A percentile compares a stretch with the other conserved stretches of the same genome.
These are phyloP conservation scores for Scenedesmus sp. DNA, from an alignment of 163 green algal genomes.

Conservation along the genomic window DNA sequence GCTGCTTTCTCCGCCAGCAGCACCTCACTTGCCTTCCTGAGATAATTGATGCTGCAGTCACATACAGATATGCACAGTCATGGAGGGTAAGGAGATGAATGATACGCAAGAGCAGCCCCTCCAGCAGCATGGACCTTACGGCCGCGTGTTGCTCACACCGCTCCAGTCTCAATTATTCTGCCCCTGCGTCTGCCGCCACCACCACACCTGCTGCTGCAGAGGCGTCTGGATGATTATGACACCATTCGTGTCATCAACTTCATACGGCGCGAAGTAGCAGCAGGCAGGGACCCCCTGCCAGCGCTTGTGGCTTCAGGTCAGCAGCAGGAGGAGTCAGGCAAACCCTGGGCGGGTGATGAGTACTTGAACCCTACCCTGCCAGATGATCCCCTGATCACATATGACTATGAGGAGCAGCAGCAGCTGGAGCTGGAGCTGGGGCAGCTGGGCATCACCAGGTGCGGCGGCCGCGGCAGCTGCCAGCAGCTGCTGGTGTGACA, in stretches of 20 bases:
- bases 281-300: conserved; percentile 61
- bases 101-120: neutral
- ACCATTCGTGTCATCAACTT: conserved; percentile 89
- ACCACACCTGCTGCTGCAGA: conserved; percentile 56
- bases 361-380: conserved; percentile 77
- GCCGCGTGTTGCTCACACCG: neutral
- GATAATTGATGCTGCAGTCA: too few relatives aligned
- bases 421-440: neutral
- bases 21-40: too few relatives aligned
- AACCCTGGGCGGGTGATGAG: conserved; percentile 74
- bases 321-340: neutral
- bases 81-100: too few relatives aligned
- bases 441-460: conserved; percentile 12
- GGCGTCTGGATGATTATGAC: conserved; percentile 79
- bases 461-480: neutral
- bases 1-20: too few relatives aligned
- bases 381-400: conserved; percentile 83
- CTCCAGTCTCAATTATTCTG: neutral
- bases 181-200: neutral
- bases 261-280: conserved; percentile 69
- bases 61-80: too few relatives aligned
- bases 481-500: too few relatives aligned
- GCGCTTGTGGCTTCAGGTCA: conserved; percentile 42
- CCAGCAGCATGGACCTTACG: neutral
- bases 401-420: conserved; percentile 78